Percentiles rank a stretch among this genome's conserved stretches.
Conservation (phyloP, 805 yeast species). For the Candida hungchunana region DNA sequence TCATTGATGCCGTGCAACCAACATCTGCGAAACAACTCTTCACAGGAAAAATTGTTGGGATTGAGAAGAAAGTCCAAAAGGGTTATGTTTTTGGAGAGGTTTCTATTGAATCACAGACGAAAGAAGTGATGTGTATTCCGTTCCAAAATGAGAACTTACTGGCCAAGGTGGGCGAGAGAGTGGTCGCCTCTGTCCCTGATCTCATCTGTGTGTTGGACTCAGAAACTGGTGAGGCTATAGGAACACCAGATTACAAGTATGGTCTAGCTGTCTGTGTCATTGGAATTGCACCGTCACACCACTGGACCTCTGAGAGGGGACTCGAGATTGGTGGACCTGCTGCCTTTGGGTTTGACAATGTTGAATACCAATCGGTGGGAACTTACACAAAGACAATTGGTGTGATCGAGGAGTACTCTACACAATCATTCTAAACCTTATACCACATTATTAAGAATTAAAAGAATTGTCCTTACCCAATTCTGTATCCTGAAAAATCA, state of each 20-base stretch:
- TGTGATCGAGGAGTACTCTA: constrained; percentile 34
- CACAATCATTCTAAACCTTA: neutral
- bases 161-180: constrained; percentile 29
- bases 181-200: constrained; percentile 43
- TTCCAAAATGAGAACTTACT: constrained; percentile 46
- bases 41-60: constrained; percentile 40
- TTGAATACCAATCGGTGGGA: constrained; percentile 35
- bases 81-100: constrained; percentile 46
- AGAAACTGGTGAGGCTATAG: constrained; percentile 45
- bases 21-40: constrained; percentile 29
- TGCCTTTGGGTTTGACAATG: constrained; percentile 29
- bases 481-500: constrained; percentile 27
- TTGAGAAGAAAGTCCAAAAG: constrained; percentile 36
- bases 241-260: constrained; percentile 45
- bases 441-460: neutral
- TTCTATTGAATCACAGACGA: constrained; percentile 26
- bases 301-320: constrained; percentile 32
- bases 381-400: constrained; percentile 32
- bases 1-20: constrained; percentile 36
- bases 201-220: constrained; percentile 39
- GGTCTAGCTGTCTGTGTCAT: constrained; percentile 41
- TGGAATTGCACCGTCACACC: constrained; percentile 33
- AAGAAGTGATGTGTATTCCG: constrained; percentile 33
- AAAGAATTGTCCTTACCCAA: constrained; percentile 6
- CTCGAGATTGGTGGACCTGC: constrained; percentile 39